Evolutionary conservation across 202 grass and related monocot species (phyloP).

Genomic region (Carex arenaria): DNA sequence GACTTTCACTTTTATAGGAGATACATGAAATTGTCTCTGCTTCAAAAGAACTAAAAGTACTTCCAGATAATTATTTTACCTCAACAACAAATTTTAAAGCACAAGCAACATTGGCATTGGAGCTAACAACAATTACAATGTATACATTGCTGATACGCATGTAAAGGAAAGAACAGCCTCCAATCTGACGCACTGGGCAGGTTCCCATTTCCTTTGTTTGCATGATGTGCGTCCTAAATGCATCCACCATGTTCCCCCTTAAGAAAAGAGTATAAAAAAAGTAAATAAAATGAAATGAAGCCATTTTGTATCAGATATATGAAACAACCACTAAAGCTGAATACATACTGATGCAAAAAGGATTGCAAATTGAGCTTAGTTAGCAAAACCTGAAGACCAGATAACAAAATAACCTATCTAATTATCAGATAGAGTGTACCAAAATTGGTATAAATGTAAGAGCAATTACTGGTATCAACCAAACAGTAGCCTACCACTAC

Average conservation of each 20-base stretch:
- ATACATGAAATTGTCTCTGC: not conserved
- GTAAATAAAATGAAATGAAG: conserved; percentile 16
- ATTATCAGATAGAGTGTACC: not conserved
- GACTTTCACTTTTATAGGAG: not conserved
- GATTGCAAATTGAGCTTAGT: not conserved
- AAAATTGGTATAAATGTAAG: not conserved
- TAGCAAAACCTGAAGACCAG: not conserved
- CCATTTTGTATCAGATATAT: conserved; percentile 17
- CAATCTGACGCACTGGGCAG: conserved; percentile 96
- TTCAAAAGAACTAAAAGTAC: not conserved
- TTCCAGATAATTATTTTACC: conserved; percentile 35
- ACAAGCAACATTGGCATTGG: conserved; percentile 97
- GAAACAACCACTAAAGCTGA: not conserved
- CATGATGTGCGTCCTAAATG: conserved; percentile 99
- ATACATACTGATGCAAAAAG: not conserved
- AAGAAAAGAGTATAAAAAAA: not conserved
- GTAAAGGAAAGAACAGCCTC: conserved; percentile 94
- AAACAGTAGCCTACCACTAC: not conserved
- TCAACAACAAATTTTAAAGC: conserved; percentile 98
- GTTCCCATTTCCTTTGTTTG: conserved; percentile 98
- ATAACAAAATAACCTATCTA: not conserved
- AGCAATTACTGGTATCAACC: not conserved
- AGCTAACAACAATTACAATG: conserved; percentile 94
- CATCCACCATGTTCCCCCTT: conserved; percentile 99
- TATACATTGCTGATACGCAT: conserved; percentile 99